A percentile compares a stretch with the other conserved stretches of the same genome.
Conservation (phyloP, 2,329 filamentous ascomycete species). For the Colletotrichum spaethianum region DNA sequence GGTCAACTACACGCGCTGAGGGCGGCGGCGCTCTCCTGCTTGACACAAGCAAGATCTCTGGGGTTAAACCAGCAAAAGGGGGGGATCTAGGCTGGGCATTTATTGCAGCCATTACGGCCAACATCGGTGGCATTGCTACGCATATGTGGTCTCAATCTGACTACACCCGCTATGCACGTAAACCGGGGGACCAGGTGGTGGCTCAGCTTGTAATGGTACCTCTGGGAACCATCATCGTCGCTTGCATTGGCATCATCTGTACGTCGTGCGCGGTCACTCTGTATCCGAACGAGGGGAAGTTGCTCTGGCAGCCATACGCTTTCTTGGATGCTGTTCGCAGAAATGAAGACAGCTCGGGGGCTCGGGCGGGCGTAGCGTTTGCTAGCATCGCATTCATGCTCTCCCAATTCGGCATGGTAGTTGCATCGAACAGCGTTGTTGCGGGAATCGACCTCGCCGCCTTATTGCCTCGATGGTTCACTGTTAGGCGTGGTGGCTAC, state of each 20-base stretch:
- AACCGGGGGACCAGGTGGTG: constrained; percentile 44
- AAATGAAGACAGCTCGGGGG: constrained; percentile 10
- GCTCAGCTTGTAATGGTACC: constrained; percentile 44
- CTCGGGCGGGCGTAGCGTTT: constrained; percentile 22
- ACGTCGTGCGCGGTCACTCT: constrained; percentile 44
- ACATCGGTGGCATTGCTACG: constrained; percentile 32
- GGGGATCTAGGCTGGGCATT: constrained; percentile 42
- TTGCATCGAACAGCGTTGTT: constrained; percentile 29
- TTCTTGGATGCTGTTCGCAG: constrained; percentile 42
- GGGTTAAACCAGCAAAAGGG: constrained; percentile 37
- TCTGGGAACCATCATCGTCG: constrained; percentile 34
- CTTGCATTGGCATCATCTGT: constrained; percentile 46
- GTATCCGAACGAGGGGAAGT: constrained; percentile 41
- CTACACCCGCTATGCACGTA: constrained; percentile 45
- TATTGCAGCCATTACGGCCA: too few species aligned
- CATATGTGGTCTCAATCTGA: constrained; percentile 47
- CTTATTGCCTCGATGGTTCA: constrained; percentile 43
- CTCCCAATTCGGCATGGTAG: constrained; percentile 32
- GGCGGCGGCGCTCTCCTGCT: constrained; percentile 42
- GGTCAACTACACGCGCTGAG: constrained; percentile 46
- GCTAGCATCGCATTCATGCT: background rate
- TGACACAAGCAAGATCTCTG: constrained; percentile 35
- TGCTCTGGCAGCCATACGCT: constrained; percentile 47
- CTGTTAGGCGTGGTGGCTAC: constrained; percentile 25
- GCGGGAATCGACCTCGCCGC: constrained; percentile 46